These are phyloP conservation scores for Fusarium mundagurra DNA, from an alignment of 2,329 filamentous ascomycete genomes.

Conservation along the genomic window DNA sequence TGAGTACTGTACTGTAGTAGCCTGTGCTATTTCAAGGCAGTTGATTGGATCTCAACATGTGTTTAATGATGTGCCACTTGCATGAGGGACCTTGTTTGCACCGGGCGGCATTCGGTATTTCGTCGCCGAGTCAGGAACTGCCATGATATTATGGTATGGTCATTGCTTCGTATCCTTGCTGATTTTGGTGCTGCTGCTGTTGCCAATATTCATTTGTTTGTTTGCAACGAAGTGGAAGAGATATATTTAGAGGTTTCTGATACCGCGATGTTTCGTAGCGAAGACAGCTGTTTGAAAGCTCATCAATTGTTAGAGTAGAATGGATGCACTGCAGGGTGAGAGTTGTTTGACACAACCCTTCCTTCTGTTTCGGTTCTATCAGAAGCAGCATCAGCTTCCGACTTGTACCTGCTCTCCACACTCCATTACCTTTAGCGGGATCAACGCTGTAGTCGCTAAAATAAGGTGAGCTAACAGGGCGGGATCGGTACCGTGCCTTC, in stretches of 20 bases:
- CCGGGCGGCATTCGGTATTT: conserved; percentile 34
- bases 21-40: neutral
- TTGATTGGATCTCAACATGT: conserved; percentile 37
- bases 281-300: neutral
- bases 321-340: neutral
- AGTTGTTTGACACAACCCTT: conserved; percentile 21
- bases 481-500: conserved; percentile 10
- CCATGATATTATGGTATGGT: conserved; percentile 1
- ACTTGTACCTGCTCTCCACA: conserved; percentile 18
- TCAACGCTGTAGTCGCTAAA: conserved; percentile 27
- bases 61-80: conserved; percentile 26
- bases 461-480: conserved; percentile 23
- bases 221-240: neutral
- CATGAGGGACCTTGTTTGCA: conserved; percentile 12
- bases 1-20: neutral
- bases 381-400: conserved; percentile 11
- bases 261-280: conserved; percentile 1
- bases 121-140: conserved; percentile 24
- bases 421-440: neutral
- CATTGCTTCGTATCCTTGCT: conserved; percentile 5
- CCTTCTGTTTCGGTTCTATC: neutral
- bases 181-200: neutral
- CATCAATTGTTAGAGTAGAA: neutral
- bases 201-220: neutral
- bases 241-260: neutral